phyloP scores from a whole-genome alignment of 176 grass and related monocot species.

The Ampelocalamus luodianensis region DNA sequence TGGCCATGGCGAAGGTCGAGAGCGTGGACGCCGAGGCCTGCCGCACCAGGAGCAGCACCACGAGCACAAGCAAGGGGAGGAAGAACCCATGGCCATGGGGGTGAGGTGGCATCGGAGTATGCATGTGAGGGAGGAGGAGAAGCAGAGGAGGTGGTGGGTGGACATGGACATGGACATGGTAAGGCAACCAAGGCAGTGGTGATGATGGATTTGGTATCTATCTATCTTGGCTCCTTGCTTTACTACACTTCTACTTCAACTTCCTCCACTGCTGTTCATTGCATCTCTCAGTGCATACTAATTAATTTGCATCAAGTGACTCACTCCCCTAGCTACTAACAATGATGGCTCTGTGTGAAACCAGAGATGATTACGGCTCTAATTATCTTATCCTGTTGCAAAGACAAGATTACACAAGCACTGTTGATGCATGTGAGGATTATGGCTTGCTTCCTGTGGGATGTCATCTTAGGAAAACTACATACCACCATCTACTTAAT shows the following conservation, averaged over 20 bases:
- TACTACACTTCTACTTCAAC: not conserved
- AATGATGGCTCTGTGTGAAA: not conserved
- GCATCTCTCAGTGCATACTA: not conserved
- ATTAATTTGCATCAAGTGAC: not conserved
- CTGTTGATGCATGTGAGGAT: slow-evolving; percentile 16
- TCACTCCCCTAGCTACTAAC: not conserved
- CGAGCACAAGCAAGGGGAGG: not conserved
- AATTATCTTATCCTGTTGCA: not conserved
- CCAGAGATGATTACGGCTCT: not conserved
- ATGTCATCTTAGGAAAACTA: slow-evolving; percentile 32
- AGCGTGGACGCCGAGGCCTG: slow-evolving; percentile 40
- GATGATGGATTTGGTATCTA: slow-evolving; percentile 25
- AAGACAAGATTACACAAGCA: not conserved
- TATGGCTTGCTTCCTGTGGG: slow-evolving; percentile 17
- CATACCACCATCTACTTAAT: slow-evolving; percentile 37
- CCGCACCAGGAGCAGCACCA: not conserved
- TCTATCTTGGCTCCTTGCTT: not conserved
- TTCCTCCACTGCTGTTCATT: not conserved
- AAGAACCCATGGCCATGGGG: not conserved
- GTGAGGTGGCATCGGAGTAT: slow-evolving; percentile 17
- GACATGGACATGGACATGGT: slow-evolving; percentile 60
- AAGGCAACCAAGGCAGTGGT: slow-evolving; percentile 17
- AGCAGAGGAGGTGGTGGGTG: not conserved
- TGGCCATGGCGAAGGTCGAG: slow-evolving; percentile 72
- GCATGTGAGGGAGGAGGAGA: not conserved